Conservation (phyloP, 202 grass and related monocot genomes). For the Panicum virgatum region DNA sequence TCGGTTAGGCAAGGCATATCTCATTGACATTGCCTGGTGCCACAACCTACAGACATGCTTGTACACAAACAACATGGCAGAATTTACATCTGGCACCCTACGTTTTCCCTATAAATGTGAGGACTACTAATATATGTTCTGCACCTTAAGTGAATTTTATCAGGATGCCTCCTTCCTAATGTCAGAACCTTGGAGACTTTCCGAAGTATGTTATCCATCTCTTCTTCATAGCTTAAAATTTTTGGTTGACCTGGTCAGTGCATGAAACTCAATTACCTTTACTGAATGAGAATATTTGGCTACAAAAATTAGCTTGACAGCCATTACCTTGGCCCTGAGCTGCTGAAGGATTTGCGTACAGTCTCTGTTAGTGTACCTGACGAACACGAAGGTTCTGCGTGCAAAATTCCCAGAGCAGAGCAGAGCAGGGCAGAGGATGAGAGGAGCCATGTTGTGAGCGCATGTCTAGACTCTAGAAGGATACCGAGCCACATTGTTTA, state of each 20-base stretch:
- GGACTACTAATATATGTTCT: background rate
- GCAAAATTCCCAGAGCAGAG: background rate
- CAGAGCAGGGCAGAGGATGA: too few species aligned
- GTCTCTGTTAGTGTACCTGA: background rate
- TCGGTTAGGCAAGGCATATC: slow-evolving; percentile 58
- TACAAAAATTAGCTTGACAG: background rate
- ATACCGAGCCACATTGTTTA: slow-evolving; percentile 39
- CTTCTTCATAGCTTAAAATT: background rate
- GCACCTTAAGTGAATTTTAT: background rate
- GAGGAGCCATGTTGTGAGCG: slow-evolving; percentile 50
- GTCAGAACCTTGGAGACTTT: background rate
- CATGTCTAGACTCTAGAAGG: slow-evolving; percentile 51
- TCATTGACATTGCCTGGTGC: slow-evolving; percentile 43
- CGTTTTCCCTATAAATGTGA: background rate
- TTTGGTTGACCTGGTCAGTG: background rate
- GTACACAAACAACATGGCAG: background rate
- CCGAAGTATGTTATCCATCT: background rate
- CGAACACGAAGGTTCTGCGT: background rate
- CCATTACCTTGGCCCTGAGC: background rate
- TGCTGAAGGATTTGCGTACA: background rate
- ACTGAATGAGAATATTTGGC: background rate
- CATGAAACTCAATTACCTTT: background rate
- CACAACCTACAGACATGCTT: slow-evolving; percentile 1
- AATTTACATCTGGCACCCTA: slow-evolving; percentile 32
- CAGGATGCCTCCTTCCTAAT: background rate